phyloP scores from a whole-genome alignment of 768 basidiomycete species.

The Pleurotus tuoliensis region DNA sequence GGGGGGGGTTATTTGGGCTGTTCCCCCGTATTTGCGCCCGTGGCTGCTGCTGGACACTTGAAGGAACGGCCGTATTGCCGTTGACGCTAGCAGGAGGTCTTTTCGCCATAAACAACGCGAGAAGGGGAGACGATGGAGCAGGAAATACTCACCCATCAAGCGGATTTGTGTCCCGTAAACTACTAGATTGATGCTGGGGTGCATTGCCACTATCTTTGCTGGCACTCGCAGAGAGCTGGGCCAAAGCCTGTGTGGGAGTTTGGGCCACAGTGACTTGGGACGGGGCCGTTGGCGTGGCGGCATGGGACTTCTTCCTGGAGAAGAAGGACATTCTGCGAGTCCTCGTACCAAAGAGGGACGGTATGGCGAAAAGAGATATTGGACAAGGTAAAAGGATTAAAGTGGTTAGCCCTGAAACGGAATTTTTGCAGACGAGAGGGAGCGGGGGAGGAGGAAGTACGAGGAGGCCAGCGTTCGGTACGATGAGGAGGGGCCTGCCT shows the following conservation, averaged over 20 bases:
- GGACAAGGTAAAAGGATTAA: conserved; percentile 5
- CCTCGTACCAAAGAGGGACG: conserved; percentile 59
- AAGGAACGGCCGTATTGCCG: conserved; percentile 8
- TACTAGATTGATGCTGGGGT: conserved; percentile 17
- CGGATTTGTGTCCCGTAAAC: conserved; percentile 14
- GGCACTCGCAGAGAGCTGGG: conserved; percentile 41
- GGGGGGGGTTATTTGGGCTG: conserved; percentile 19
- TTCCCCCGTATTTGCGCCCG: conserved; percentile 32
- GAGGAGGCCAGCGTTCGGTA: conserved; percentile 2
- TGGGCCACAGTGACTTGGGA: conserved; percentile 54
- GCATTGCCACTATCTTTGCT: conserved; percentile 16
- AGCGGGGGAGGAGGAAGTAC: neutral
- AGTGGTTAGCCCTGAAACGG: neutral
- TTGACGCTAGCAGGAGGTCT: conserved; percentile 2
- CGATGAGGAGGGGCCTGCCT: conserved; percentile 1
- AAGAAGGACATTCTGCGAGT: conserved; percentile 90
- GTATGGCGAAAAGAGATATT: conserved; percentile 37
- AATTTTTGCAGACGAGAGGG: neutral
- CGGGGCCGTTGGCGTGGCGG: conserved; percentile 34
- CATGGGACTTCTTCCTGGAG: conserved; percentile 78
- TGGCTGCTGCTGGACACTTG: conserved; percentile 26
- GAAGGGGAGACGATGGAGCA: neutral
- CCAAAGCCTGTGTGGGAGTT: conserved; percentile 65
- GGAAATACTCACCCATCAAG: conserved; percentile 31
- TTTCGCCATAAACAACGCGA: neutral